Conservation (phyloP, 2,329 filamentous ascomycete genomes). For the Myriangium duriaei region DNA sequence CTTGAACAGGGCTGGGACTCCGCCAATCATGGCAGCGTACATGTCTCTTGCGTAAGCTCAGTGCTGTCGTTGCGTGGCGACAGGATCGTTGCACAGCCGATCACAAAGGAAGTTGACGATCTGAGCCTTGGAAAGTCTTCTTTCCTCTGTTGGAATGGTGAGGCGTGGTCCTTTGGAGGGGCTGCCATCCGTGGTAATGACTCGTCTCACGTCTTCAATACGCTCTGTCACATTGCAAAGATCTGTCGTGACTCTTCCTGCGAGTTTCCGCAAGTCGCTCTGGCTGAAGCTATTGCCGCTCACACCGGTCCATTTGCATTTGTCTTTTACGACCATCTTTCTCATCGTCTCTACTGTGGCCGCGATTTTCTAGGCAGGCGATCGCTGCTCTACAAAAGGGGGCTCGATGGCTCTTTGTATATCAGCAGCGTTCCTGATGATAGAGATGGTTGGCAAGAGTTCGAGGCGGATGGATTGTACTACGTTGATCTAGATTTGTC, state of each 20-base stretch:
- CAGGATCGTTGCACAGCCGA: constrained; percentile 58
- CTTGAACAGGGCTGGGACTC: too few relatives aligned
- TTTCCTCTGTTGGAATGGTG: constrained; percentile 91
- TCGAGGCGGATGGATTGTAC: constrained; percentile 75
- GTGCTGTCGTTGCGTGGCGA: constrained; percentile 82
- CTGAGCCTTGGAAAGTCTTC: constrained; percentile 45
- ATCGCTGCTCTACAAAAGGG: constrained; percentile 53
- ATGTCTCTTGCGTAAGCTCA: constrained; percentile 61
- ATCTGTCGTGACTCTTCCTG: background rate
- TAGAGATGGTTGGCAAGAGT: constrained; percentile 55
- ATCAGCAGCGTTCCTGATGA: constrained; percentile 60
- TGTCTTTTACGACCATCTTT: constrained; percentile 58
- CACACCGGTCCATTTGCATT: constrained; percentile 72
- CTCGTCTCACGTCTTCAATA: constrained; percentile 53
- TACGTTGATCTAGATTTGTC: constrained; percentile 41
- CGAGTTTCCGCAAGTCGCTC: background rate
- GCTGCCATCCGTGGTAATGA: constrained; percentile 61
- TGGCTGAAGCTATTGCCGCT: constrained; percentile 11
- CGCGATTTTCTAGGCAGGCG: constrained; percentile 79
- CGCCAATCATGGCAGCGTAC: too few relatives aligned
- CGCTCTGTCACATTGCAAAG: constrained; percentile 32
- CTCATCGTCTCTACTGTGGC: constrained; percentile 60
- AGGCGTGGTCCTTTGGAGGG: constrained; percentile 68
- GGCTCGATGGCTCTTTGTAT: constrained; percentile 39
- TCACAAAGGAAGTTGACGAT: constrained; percentile 29